Evolutionary conservation across 2,329 filamentous ascomycete genomes (phyloP), one percentile per base, ranked within the genome.

Genomic region (Diplodia seriata): DNA sequence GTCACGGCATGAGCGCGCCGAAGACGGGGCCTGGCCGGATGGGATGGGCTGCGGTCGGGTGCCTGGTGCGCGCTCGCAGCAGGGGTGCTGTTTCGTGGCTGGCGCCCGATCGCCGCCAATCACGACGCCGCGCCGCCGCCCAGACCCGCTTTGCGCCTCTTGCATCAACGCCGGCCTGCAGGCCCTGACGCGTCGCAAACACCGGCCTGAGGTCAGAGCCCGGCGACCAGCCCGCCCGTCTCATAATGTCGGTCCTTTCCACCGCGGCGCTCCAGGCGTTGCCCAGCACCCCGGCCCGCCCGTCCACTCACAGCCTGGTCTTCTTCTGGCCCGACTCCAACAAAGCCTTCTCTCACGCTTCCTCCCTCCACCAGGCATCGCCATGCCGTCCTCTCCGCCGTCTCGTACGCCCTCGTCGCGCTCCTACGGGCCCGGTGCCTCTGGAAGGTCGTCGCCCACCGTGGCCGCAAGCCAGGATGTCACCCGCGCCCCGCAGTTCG

Each of bases 211-310:
- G 62, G 40, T 65, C 62, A 54, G 43, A 54, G 62, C 59, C 38
- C 59, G 59, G 47, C 36, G 59, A 63, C 47, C 62, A 55, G 62
- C 62, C 62, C 62, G 62, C 49, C 33, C 50, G 50, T 65, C 62
- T 65, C 66, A 62, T 51, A 61, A 67, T 63, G 66, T 68, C 66
- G 57, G 66, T 61, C 66, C 57, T 68, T 68, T 55, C 59, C 65
- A 36, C 63, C 47, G 31, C n/a, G 6, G 43, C 43, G 43, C 43
- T 26, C 33, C 55, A 56, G 54, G 31, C 31, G 31, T 15, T 33
- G 33, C 47, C 18, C 26, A 55, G n/a, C 43, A 31, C 66, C 57
- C 57, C 33, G 43, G 23, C 12, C 38, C 50, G 49, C 33, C 49
- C 47, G 31, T 29, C 55, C 57, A 36, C 26, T 36, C 54, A 68